Evolutionary conservation across 306 rosid genomes (phyloP), one percentile per base, ranked within the genome.

Genomic region (Sicyos edulis): DNA sequence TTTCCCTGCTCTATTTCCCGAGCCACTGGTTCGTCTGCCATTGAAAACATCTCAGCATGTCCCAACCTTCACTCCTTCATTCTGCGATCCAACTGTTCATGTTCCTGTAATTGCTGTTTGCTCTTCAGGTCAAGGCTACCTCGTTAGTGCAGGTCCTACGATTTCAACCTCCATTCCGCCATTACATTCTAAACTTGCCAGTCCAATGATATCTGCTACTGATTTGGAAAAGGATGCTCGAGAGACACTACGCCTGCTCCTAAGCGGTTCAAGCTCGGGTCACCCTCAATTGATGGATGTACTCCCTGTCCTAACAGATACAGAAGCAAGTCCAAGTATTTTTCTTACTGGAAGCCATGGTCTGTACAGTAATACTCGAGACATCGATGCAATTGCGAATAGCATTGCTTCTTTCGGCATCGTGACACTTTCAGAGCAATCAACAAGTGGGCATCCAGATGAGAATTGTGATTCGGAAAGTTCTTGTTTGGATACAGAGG

Each of bases 11-110:
- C 85, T 91, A 77, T 72, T 91, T 8, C 95, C 96, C 0, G 92
- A 91, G 59, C 91, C 96, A 3, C 74, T 91, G 78, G 83, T 89
- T 52, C 82, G 88, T 74, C 74, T 93, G 74, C 79, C 97, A 0
- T 71, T 84, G 54, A 86, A 91, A 56, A 72, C 88, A 61, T 81
- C 96, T 74, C 96, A 87, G 86, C 97, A 87, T 79, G 82, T 91
- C 78, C 97, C 89, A 26, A 89, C 88, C 34, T 93, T 93, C 82
- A 93, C 88, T 10, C 99, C 99, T 11, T 81, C 91, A 44, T 86
- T 93, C 78, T 91, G 99, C 66, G 99, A 93, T 64, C 89, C 99
- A 66, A 86, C 91, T 74, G 97, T 93, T 74, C 99, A 93, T 58
- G 64, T 91, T 70, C 99, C 99, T 21, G 85, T 93, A 34, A 91